Evolutionary conservation across 2,329 filamentous ascomycete species (phyloP), one percentile per base, ranked within the genome.

Genomic region (Aspergillus persii): DNA sequence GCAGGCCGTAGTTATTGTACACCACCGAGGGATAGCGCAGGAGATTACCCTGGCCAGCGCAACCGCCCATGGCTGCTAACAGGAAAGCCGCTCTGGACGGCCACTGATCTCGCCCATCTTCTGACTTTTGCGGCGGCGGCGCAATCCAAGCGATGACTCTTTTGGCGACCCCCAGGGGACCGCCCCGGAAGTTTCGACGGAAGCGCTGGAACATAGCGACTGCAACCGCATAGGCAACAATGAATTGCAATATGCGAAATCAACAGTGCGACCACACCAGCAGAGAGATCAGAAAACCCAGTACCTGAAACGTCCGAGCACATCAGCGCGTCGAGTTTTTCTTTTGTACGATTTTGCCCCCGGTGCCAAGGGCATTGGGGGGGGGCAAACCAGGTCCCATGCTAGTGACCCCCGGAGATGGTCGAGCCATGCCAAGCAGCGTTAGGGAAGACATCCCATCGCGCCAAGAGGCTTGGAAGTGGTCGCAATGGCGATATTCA

Each of bases 1-100:
- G 83, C 5, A 85, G 74, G 2, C 84, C 84, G 57, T 83, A 78
- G 68, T 86, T 86, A 73, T 85, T 86, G 77, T 84, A 86, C 2
- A 85, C 79, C 44, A 83, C 80, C 0, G 82, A 85, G 2, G 84
- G 84, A 60, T 85, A 86, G 30, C 84, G 78, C 23, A 86, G 75
- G 27, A 86, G 74, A 66, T 86, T 86, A 30, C 83, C 84, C 74
- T 84, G 83, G 51, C 83, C 83, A 1, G 82, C 82, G 63, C 81
- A 84, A 53, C 84, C 84, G 48, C 84, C 83, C 82, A 85, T 85
- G 2, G 83, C 80, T 18, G 84, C 83, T 29, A 86, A 80, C 5
- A 86, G 73, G 68, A 85, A 86, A 11, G 83, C 79, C 2, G 82
- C 75, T 41, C 83, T 75, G 1, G 81, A 84, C 1, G 81, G 81